Evolutionary conservation across 306 rosid species (phyloP).

Genomic region (Corylus americana): DNA sequence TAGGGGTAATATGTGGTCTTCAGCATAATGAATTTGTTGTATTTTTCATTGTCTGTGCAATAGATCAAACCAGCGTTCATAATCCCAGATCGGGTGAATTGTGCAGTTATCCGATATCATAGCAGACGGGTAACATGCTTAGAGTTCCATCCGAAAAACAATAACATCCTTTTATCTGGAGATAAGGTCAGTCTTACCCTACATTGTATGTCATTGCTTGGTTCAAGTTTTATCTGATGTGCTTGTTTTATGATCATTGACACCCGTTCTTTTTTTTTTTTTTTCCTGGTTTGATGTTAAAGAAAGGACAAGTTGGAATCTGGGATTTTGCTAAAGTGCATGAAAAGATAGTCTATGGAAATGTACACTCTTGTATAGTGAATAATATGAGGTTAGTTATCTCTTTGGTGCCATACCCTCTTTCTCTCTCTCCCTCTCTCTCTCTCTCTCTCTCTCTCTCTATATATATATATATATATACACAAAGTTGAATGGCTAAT

Average conservation of each 20-base stretch:
- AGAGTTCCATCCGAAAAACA: constrained; percentile 93
- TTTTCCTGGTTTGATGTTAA: constrained; percentile 28
- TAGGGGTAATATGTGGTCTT: not conserved
- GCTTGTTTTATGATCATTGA: constrained; percentile 13
- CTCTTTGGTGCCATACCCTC: constrained; percentile 3
- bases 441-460: constrained; percentile 4
- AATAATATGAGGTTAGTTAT: constrained; percentile 81
- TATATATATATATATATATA: constrained; percentile 6
- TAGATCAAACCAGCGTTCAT: constrained; percentile 79
- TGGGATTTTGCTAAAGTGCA: constrained; percentile 83
- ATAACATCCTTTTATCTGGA: constrained; percentile 85
- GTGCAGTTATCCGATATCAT: constrained; percentile 92
- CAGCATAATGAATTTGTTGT: not conserved
- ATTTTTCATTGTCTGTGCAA: constrained; percentile 18
- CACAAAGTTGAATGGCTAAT: constrained; percentile 16
- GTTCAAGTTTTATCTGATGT: constrained; percentile 14
- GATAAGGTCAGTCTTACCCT: constrained; percentile 64
- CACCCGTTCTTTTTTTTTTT: constrained; percentile 14
- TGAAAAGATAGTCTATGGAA: constrained; percentile 82
- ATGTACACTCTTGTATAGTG: constrained; percentile 76
- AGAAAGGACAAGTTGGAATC: constrained; percentile 99
- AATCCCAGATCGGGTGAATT: constrained; percentile 77
- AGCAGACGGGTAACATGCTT: constrained; percentile 82
- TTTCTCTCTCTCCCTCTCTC: constrained; percentile 1
- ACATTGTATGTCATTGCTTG: constrained; percentile 3